A percentile compares a stretch with the other conserved stretches of the same genome.
phyloP scores from a whole-genome alignment of 768 basidiomycete genomes.

The Strobilomyces echinocephalus region DNA sequence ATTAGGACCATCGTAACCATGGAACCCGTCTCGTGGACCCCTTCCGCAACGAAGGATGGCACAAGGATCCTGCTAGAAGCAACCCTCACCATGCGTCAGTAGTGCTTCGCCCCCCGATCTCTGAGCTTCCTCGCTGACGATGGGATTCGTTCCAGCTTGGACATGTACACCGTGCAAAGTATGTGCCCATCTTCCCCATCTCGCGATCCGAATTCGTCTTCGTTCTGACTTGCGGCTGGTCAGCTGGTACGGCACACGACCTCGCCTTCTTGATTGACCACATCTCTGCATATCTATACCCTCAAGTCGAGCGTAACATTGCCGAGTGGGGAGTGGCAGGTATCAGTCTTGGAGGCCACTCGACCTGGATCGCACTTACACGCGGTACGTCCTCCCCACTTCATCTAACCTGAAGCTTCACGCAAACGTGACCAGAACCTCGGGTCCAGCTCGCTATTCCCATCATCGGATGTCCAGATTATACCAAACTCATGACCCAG shows the following conservation, averaged over 20 bases:
- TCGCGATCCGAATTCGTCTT: neutral
- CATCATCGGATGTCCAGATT: conserved; percentile 73
- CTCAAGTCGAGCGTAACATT: conserved; percentile 54
- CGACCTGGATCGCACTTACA: conserved; percentile 67
- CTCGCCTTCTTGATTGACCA: conserved; percentile 80
- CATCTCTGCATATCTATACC: conserved; percentile 70
- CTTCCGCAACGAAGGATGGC: conserved; percentile 24
- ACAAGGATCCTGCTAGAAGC: conserved; percentile 17
- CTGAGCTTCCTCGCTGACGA: conserved; percentile 1
- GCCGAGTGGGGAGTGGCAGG: conserved; percentile 70
- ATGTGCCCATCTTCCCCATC: neutral
- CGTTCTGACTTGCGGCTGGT: conserved; percentile 3
- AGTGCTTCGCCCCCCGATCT: neutral
- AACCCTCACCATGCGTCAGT: conserved; percentile 31
- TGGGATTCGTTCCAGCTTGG: conserved; percentile 13
- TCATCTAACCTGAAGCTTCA: neutral
- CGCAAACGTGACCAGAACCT: conserved; percentile 33
- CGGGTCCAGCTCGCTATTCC: conserved; percentile 44
- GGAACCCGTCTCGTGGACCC: conserved; percentile 25
- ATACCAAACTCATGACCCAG: conserved; percentile 46
- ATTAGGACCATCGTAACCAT: conserved; percentile 32
- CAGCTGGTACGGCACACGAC: conserved; percentile 64
- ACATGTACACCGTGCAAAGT: conserved; percentile 33
- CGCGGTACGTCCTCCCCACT: conserved; percentile 31
- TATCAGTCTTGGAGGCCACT: conserved; percentile 80